Evolutionary conservation across 2,329 filamentous ascomycete genomes (phyloP).

Genomic region (Cercospora berteroae): DNA sequence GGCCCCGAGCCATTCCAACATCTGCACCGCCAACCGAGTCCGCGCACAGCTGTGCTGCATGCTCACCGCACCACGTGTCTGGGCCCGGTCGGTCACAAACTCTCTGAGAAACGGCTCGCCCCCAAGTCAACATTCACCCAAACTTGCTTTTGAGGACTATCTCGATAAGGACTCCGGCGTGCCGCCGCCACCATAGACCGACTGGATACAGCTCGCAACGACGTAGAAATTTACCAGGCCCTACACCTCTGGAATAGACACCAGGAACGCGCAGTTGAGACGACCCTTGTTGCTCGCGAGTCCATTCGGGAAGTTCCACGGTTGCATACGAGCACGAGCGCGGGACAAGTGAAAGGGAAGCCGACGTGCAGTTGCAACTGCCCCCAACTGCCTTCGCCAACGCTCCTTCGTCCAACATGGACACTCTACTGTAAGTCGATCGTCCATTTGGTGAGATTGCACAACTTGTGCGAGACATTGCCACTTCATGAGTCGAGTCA

Average conservation of each 20-base stretch:
- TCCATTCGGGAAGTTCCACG: background rate
- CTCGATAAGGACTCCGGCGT: slow-evolving; percentile 6
- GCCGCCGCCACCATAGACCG: background rate
- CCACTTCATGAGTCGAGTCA: background rate
- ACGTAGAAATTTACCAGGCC: background rate
- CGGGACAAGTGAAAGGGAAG: background rate
- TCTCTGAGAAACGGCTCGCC: background rate
- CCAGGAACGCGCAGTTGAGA: background rate
- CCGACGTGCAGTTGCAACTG: background rate
- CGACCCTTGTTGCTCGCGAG: background rate
- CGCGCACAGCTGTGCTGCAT: background rate
- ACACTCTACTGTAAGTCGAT: slow-evolving; percentile 27
- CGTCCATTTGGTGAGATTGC: background rate
- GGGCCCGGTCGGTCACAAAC: background rate
- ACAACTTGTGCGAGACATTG: background rate
- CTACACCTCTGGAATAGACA: background rate
- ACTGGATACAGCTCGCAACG: background rate
- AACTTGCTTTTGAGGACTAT: slow-evolving; percentile 9
- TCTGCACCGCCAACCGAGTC: background rate
- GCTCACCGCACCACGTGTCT: background rate
- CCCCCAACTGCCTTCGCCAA: background rate
- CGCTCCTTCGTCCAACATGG: slow-evolving; percentile 17
- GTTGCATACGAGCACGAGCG: slow-evolving; percentile 5
- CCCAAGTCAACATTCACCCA: background rate
- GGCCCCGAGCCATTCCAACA: background rate